Evolutionary conservation across 768 basidiomycete species (phyloP), one percentile per base, ranked within the genome.

Genomic region (Amanita pallidorosea): DNA sequence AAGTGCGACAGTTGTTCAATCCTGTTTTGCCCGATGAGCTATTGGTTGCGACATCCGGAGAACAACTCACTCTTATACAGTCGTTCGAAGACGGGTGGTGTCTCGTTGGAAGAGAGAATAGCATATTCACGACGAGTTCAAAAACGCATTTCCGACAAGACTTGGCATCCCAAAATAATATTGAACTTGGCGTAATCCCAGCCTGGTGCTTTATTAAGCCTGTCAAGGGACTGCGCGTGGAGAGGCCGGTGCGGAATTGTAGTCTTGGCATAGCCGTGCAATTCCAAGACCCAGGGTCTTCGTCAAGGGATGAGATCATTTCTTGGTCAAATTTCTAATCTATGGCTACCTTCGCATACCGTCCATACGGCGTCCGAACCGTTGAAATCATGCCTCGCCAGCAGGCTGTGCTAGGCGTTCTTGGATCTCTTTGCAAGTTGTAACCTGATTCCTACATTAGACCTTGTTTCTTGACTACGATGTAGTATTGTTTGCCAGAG

Each of bases 1-100:
- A 76, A 63, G 75, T 86, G 53, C 77, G 74, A 29, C 85, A 86
- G 59, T 49, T 75, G 2, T 89, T 86, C 61, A 70, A 67, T 49
- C 81, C 87, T 7, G 72, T 85, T 20, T 76, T 89, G 2, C 81
- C 85, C 0, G 87, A 90, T 63, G 87, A 90, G 61, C 69, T 89
- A 23, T 65, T 80, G 31, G 53, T 85, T 53, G 60, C 69, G 17
- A 61, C 58, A 31, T 58, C 72, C 11, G 81, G 83, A 35, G 85
- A 90, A 61, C 68, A 67, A 33, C 65, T 89, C 37, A 76, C 74
- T 1, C 65, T 88, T 25, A 70, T 87, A 3, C 76, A 78, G 53
- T 77, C 78, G 4, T 85, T 81, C 57, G 83, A 88, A 53, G 87
- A 89, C 52, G 87, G 85, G 2, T 90, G 87, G 87, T 86, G 83